Percentiles rank a stretch among this genome's conserved stretches.
Conservation (phyloP, 176 grass and related monocot genomes). For the Raddia guianensis region DNA sequence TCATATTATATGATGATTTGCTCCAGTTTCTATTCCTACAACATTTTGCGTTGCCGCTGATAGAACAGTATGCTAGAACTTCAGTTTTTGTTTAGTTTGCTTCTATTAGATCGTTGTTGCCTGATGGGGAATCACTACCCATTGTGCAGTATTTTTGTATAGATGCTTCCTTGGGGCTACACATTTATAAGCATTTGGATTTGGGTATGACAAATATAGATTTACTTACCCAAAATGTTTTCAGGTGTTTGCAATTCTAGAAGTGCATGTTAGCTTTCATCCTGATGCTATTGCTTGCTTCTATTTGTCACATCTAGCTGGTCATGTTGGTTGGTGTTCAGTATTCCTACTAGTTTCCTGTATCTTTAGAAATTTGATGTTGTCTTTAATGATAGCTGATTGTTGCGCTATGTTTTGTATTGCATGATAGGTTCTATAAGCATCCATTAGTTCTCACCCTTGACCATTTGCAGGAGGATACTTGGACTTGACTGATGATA, state of each 20-base stretch:
- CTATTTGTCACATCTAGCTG: constrained; percentile 88
- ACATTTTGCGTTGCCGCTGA: constrained; percentile 92
- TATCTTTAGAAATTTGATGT: no score
- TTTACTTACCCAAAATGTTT: no score
- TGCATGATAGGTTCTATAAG: no score
- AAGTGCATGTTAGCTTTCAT: constrained; percentile 94
- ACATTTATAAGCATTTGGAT: no score
- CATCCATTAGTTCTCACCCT: no score
- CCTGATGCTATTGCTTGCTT: constrained; percentile 96
- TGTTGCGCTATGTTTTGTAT: no score
- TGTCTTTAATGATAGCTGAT: no score
- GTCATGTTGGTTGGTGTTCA: constrained; percentile 93
- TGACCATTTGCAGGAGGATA: no score
- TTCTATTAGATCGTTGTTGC: constrained; percentile 28
- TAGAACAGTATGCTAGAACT: constrained; percentile 66
- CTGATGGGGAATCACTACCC: not conserved
- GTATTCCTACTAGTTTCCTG: no score
- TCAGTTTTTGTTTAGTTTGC: not conserved
- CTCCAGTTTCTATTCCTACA: constrained; percentile 95
- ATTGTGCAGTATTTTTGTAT: constrained; percentile 15
- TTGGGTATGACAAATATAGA: no score
- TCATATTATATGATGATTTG: no score
- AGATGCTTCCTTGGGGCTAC: not conserved
- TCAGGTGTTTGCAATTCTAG: constrained; percentile 92
- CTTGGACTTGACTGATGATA: no score